Conservation (phyloP, 108 stramenopile genomes). For the Skeletonema grethae region DNA sequence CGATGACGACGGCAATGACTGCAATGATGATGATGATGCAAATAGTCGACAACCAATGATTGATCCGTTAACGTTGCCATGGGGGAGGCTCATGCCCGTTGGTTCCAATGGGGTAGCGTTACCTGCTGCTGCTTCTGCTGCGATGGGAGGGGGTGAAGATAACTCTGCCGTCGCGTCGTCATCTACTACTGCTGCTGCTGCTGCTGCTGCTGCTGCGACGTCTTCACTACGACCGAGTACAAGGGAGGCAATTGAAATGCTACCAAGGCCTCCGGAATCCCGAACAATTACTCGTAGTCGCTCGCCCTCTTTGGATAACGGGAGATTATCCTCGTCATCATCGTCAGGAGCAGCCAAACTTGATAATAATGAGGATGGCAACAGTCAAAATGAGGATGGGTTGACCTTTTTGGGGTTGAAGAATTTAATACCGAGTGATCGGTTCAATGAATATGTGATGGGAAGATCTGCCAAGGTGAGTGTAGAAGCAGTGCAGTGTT, state of each 20-base stretch:
- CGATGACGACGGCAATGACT: constrained; percentile 6
- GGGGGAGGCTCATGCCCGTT: constrained; percentile 68
- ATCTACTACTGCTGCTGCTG: not conserved
- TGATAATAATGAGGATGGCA: not conserved
- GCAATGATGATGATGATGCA: constrained; percentile 1
- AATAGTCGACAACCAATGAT: constrained; percentile 37
- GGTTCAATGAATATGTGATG: constrained; percentile 52
- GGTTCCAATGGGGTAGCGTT: constrained; percentile 9
- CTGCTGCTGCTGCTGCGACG: constrained; percentile 11
- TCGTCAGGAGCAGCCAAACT: constrained; percentile 12
- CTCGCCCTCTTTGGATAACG: constrained; percentile 18
- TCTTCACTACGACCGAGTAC: constrained; percentile 1
- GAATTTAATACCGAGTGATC: constrained; percentile 40
- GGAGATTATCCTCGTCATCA: too few species aligned
- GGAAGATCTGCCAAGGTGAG: constrained; percentile 56
- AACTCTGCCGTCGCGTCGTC: constrained; percentile 5
- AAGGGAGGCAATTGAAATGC: constrained; percentile 32
- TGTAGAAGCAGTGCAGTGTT: not conserved
- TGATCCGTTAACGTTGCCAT: constrained; percentile 60
- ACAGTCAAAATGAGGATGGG: constrained; percentile 4
- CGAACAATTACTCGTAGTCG: constrained; percentile 28
- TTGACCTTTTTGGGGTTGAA: constrained; percentile 45
- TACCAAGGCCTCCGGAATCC: constrained; percentile 21
- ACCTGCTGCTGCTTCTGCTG: not conserved
- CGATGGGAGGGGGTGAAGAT: not conserved